A percentile compares a stretch with the other conserved stretches of the same genome.
Evolutionary conservation across 2,329 filamentous ascomycete species (phyloP).

Genomic region (Sclerotinia spermophila): DNA sequence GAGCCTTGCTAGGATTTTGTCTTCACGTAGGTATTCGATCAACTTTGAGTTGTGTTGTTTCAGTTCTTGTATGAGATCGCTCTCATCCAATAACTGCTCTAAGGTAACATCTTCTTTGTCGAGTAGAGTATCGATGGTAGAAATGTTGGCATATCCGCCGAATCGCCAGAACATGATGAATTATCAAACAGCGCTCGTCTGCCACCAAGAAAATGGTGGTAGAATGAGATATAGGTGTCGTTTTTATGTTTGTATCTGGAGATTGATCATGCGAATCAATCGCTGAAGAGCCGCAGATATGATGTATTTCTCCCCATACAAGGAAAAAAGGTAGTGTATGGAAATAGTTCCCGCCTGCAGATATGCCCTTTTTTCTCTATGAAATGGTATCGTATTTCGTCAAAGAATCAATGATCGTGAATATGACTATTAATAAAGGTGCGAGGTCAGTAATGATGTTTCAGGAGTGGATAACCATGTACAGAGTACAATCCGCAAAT

Average conservation of each 20-base stretch:
- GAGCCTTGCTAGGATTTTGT: conserved; percentile 76
- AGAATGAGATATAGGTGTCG: conserved; percentile 28
- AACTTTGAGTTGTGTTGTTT: conserved; percentile 98
- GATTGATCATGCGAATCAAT: conserved; percentile 35
- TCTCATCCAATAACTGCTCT: conserved; percentile 93
- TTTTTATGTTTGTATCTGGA: conserved; percentile 25
- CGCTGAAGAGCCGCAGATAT: conserved; percentile 26
- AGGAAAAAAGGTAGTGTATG: conserved; percentile 18
- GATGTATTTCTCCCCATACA: conserved; percentile 23
- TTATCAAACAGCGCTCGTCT: conserved; percentile 35
- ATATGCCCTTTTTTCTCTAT: conserved; percentile 20
- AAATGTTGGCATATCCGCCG: conserved; percentile 97
- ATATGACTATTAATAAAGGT: conserved; percentile 23
- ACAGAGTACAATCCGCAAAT: conserved; percentile 1
- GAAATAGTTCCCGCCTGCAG: conserved; percentile 14
- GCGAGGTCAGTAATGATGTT: conserved; percentile 19
- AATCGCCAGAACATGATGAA: conserved; percentile 98
- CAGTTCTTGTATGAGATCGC: conserved; percentile 92
- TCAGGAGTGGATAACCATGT: conserved; percentile 4
- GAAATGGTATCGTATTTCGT: conserved; percentile 28
- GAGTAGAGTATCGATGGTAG: conserved; percentile 92
- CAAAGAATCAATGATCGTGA: conserved; percentile 20
- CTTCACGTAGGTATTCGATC: conserved; percentile 90
- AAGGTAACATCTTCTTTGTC: conserved; percentile 93
- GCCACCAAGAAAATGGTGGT: conserved; percentile 29